Conservation (phyloP, 2,329 filamentous ascomycete species). For the Aspergillus fischeri region DNA sequence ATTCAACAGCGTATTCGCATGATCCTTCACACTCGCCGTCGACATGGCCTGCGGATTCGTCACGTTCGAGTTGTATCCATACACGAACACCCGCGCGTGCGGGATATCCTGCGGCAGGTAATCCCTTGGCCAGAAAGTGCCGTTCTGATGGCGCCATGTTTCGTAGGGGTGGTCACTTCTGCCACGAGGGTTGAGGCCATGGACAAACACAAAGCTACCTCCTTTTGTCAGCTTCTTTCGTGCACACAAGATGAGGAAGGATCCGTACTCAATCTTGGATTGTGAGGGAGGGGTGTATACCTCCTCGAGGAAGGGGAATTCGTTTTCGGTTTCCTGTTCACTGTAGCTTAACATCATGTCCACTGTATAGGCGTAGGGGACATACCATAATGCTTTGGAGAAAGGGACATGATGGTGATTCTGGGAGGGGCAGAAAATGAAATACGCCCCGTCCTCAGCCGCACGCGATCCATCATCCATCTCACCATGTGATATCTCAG, state of each 20-base stretch:
- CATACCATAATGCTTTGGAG: background rate
- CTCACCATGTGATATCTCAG: background rate
- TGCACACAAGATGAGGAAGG: too few relatives aligned
- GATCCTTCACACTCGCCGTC: slow-evolving; percentile 31
- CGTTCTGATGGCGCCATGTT: slow-evolving; percentile 30
- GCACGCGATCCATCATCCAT: background rate
- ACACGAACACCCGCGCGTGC: slow-evolving; percentile 28
- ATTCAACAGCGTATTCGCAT: slow-evolving; percentile 32
- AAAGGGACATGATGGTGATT: background rate
- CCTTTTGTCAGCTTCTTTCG: background rate
- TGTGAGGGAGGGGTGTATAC: slow-evolving; percentile 21
- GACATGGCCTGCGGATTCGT: slow-evolving; percentile 31
- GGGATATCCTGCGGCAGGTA: slow-evolving; percentile 25
- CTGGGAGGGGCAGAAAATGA: background rate
- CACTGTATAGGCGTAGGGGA: background rate
- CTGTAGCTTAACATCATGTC: slow-evolving; percentile 15
- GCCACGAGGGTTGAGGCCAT: slow-evolving; percentile 28
- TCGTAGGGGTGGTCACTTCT: slow-evolving; percentile 29
- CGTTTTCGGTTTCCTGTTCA: slow-evolving; percentile 14
- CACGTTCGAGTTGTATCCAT: slow-evolving; percentile 31
- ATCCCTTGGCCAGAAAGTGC: slow-evolving; percentile 24
- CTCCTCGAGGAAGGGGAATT: slow-evolving; percentile 29
- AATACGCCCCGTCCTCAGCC: background rate
- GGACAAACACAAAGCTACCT: slow-evolving; percentile 28
- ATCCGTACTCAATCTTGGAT: slow-evolving; percentile 26